Evolutionary conservation across 2,329 filamentous ascomycete genomes (phyloP).

Genomic region (Hawksworthiomyces lignivorus): DNA sequence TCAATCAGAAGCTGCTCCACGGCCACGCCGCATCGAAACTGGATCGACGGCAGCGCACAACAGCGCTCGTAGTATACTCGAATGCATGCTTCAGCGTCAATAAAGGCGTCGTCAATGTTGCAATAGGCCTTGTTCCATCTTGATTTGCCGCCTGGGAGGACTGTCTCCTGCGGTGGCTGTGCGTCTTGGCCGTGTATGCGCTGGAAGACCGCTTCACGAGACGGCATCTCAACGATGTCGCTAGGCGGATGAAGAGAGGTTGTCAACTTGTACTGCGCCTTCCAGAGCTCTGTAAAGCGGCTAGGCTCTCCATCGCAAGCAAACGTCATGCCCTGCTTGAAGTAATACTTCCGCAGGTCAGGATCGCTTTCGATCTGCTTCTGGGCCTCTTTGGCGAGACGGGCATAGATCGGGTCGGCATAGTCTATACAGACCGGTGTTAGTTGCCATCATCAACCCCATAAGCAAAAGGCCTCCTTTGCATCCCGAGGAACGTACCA

Average conservation of each 20-base stretch:
- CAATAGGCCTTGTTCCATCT: constrained; percentile 19
- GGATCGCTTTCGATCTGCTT: constrained; percentile 16
- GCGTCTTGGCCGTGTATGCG: constrained; percentile 17
- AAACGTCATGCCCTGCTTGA: constrained; percentile 21
- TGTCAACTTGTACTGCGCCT: constrained; percentile 6
- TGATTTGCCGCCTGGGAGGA: background rate
- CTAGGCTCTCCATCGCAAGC: constrained; percentile 15
- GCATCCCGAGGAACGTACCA: constrained; percentile 1
- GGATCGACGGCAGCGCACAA: constrained; percentile 12
- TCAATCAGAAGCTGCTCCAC: constrained; percentile 8
- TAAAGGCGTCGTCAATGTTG: constrained; percentile 19
- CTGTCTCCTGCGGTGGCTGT: constrained; percentile 2
- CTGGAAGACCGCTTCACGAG: constrained; percentile 15
- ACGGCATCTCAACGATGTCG: constrained; percentile 2
- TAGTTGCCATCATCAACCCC: too few relatives aligned
- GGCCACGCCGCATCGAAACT: constrained; percentile 16
- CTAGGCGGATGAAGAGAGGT: background rate
- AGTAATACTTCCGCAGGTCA: constrained; percentile 14
- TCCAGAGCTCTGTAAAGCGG: constrained; percentile 14
- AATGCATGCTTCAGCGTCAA: constrained; percentile 18
- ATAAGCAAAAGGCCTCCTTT: too few relatives aligned
- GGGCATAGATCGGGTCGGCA: constrained; percentile 18
- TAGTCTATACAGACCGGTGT: constrained; percentile 9
- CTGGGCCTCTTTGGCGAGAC: constrained; percentile 17
- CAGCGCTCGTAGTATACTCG: constrained; percentile 20